A percentile compares a stretch with the other conserved stretches of the same genome.
phyloP scores from a whole-genome alignment of 83 land plant genomes.

The Thuja plicata region DNA sequence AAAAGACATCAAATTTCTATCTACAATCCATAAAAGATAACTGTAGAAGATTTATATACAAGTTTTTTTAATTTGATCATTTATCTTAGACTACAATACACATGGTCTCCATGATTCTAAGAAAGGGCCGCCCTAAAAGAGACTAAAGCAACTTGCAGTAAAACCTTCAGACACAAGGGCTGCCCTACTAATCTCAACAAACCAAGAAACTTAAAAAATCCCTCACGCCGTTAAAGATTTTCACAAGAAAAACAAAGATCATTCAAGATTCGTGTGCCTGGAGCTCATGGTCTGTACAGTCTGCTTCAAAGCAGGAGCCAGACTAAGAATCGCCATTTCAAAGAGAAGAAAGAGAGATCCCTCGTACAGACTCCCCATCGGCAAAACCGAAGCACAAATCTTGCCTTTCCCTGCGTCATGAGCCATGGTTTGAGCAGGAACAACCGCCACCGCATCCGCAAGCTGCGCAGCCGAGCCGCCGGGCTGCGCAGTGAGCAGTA shows the following conservation, averaged over 20 bases:
- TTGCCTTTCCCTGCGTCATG: conserved; percentile 24
- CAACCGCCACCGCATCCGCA: conserved; percentile 50
- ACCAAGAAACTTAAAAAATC: too few species aligned
- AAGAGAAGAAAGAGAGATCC: conserved; percentile 90
- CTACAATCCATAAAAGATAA: too few species aligned
- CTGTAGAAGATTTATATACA: too few species aligned
- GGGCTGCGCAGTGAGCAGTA: conserved; percentile 82
- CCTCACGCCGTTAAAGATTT: too few species aligned
- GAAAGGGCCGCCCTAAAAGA: too few species aligned
- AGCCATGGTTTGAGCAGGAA: conserved; percentile 95
- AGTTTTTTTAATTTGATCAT: too few species aligned
- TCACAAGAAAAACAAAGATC: background rate
- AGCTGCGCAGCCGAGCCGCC: conserved; percentile 35
- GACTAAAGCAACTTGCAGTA: too few species aligned
- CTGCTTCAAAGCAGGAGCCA: conserved; percentile 51
- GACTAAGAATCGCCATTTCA: conserved; percentile 70
- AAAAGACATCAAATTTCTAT: too few species aligned
- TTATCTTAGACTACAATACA: too few species aligned
- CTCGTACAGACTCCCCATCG: conserved; percentile 96
- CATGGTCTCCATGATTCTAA: too few species aligned
- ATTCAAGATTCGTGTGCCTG: conserved; percentile 91
- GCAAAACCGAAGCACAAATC: conserved; percentile 32
- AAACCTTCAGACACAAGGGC: too few species aligned
- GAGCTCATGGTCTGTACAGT: conserved; percentile 48
- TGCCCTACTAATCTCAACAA: too few species aligned